phyloP scores from a whole-genome alignment of 306 rosid genomes.

The Arachis stenosperma region DNA sequence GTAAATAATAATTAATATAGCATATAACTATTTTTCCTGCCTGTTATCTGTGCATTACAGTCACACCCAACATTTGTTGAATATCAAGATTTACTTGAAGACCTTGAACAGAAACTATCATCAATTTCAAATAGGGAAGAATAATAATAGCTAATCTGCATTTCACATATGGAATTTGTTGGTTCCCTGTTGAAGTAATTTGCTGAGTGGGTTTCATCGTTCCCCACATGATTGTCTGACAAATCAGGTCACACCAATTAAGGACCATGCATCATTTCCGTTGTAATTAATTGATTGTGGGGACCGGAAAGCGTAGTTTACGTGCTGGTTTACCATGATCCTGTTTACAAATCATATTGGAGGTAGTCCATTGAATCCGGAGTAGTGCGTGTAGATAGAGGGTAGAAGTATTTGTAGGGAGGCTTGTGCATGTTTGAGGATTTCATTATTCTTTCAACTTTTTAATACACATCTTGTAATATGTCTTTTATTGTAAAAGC shows the following conservation, averaged over 20 bases:
- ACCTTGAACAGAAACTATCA: conserved; percentile 75
- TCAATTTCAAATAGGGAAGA: conserved; percentile 53
- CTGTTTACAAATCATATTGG: conserved; percentile 22
- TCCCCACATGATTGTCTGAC: conserved; percentile 6
- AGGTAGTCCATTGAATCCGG: conserved; percentile 39
- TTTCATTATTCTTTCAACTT: conserved; percentile 40
- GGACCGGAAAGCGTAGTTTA: conserved; percentile 28
- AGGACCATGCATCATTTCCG: conserved; percentile 35
- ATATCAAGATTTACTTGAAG: conserved; percentile 76
- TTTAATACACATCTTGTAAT: background rate
- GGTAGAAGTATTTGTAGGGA: conserved; percentile 42
- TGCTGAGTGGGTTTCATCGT: conserved; percentile 24
- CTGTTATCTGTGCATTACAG: conserved; percentile 47
- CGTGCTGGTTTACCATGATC: conserved; percentile 33
- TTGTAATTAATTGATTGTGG: conserved; percentile 29
- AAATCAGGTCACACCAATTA: conserved; percentile 20
- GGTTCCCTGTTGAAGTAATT: conserved; percentile 41
- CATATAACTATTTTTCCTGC: background rate
- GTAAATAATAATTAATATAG: conserved; percentile 1
- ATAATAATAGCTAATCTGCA: conserved; percentile 36
- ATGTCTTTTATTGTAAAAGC: background rate
- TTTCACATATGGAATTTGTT: conserved; percentile 35
- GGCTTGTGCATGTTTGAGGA: conserved; percentile 53
- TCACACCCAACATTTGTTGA: conserved; percentile 66
- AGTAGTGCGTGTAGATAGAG: conserved; percentile 53